Evolutionary conservation across 768 basidiomycete genomes (phyloP).

Genomic region (Podaxis sp.): DNA sequence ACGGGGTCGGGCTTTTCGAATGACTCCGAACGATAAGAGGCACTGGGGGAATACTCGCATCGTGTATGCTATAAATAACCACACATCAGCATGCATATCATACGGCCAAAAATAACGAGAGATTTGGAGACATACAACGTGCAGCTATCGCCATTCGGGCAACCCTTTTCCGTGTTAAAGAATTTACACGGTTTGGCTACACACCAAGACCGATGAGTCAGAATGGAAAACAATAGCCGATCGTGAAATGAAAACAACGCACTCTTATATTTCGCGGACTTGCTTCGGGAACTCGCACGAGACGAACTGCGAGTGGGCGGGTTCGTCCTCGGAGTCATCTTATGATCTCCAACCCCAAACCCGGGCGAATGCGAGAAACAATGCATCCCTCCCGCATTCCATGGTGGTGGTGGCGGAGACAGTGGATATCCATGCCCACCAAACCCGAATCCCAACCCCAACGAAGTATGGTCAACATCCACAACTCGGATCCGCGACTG

Average conservation of each 20-base stretch:
- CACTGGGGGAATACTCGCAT: slow-evolving; percentile 22
- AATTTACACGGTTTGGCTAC: slow-evolving; percentile 65
- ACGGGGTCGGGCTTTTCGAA: slow-evolving; percentile 1
- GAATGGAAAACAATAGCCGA: neutral
- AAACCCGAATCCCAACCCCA: neutral
- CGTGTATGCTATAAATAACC: slow-evolving; percentile 43
- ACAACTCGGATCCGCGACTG: slow-evolving; percentile 35
- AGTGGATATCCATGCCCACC: neutral
- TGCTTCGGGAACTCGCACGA: slow-evolving; percentile 30
- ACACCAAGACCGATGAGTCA: neutral
- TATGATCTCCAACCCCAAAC: neutral
- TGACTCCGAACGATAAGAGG: slow-evolving; percentile 14
- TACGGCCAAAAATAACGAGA: neutral
- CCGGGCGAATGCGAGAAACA: neutral
- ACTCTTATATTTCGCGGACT: slow-evolving; percentile 44
- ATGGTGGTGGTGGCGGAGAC: neutral
- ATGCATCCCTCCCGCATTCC: neutral
- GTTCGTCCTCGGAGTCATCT: neutral
- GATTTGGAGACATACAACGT: slow-evolving; percentile 49
- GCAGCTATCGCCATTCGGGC: slow-evolving; percentile 54
- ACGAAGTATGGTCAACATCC: neutral
- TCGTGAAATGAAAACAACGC: slow-evolving; percentile 17
- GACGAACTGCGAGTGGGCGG: slow-evolving; percentile 21
- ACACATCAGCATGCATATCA: slow-evolving; percentile 3
- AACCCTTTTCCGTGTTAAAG: slow-evolving; percentile 42